Evolutionary conservation across 164 flowering plant genomes (phyloP).

Genomic region (Protea cynaroides): DNA sequence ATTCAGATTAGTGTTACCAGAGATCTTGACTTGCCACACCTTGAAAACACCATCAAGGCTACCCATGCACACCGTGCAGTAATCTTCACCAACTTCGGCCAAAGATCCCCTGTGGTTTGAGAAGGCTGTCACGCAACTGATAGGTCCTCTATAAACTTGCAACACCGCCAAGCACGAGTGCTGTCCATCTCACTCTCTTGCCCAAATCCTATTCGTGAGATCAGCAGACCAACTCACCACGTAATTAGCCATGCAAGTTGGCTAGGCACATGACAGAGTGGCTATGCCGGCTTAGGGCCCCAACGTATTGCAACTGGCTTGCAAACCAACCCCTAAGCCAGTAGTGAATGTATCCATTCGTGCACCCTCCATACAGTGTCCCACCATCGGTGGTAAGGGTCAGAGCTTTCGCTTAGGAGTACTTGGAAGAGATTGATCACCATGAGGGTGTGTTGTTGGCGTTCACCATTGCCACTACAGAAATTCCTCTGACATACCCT

Average conservation of each 20-base stretch:
- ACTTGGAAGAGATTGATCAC: no score
- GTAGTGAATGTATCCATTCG: slow-evolving; percentile 45
- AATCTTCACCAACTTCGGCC: slow-evolving; percentile 19
- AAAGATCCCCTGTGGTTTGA: background rate
- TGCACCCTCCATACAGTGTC: slow-evolving; percentile 44
- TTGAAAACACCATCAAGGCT: slow-evolving; percentile 48
- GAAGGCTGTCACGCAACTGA: slow-evolving; percentile 30
- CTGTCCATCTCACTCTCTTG: slow-evolving; percentile 26
- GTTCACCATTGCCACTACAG: no score
- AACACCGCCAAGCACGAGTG: slow-evolving; percentile 36
- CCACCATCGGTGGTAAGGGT: slow-evolving; percentile 7
- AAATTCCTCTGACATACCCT: background rate
- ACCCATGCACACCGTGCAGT: slow-evolving; percentile 38
- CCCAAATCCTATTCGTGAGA: slow-evolving; percentile 39
- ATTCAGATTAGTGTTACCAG: slow-evolving; percentile 1
- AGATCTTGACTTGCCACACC: slow-evolving; percentile 31
- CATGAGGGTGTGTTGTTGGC: no score
- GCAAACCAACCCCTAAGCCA: slow-evolving; percentile 45
- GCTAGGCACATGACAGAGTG: slow-evolving; percentile 49
- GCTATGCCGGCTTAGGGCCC: slow-evolving; percentile 43
- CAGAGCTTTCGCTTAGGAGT: no score
- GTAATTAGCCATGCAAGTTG: slow-evolving; percentile 21
- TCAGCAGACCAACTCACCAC: slow-evolving; percentile 49
- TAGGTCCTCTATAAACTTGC: slow-evolving; percentile 47
- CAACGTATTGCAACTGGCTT: slow-evolving; percentile 46